Evolutionary conservation across 352 stramenopile species (phyloP), one percentile per base, ranked within the genome.

Genomic region (Globisporangium solare): DNA sequence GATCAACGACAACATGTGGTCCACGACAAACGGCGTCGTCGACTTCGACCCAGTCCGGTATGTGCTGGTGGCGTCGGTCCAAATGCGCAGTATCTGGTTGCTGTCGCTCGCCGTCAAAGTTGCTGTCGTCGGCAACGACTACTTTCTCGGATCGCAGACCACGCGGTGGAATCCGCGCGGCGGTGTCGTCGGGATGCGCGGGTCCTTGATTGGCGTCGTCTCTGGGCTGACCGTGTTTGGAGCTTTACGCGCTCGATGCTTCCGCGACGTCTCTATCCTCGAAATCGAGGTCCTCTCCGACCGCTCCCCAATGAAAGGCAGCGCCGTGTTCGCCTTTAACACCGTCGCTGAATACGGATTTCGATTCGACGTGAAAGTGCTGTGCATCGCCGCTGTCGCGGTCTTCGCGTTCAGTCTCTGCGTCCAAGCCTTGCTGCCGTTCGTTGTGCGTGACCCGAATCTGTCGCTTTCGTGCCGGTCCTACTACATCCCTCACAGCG

Each of bases 81-180:
- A 75, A 49, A 75, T 78, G 70, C 66, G 70, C 35, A 75, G 75
- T 32, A 51, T 75, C 3, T 78, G 70, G 67, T 45, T 78, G 11
- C 15, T 78, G 18, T 63, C 70, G 41, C 46, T 78, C 14, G 31
- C 61, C 6, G 49, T 58, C 17, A 69, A 71, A 24, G 2, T 51
- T 7, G 6, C 56, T 21, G 35, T 66, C 5, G 10, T 58, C n/a
- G 15, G n/a, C 0, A 32, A 68, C 17, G 60, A 53, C 2, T 39
- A 52, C 37, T 35, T 56, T 37, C 40, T 47, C 22, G 54, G 66
- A 8, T 24, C 40, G 6, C 40, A 54, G 3, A 49, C 18, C 1
- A 41, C 37, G 20, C 15, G 22, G 6, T 74, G 63, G 67, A 40
- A 15, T 1, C 51, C 49, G 3, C 43, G 11, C 13, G 32, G 61